phyloP scores from a whole-genome alignment of 441 rosid species.

The Mallotus japonicus region DNA sequence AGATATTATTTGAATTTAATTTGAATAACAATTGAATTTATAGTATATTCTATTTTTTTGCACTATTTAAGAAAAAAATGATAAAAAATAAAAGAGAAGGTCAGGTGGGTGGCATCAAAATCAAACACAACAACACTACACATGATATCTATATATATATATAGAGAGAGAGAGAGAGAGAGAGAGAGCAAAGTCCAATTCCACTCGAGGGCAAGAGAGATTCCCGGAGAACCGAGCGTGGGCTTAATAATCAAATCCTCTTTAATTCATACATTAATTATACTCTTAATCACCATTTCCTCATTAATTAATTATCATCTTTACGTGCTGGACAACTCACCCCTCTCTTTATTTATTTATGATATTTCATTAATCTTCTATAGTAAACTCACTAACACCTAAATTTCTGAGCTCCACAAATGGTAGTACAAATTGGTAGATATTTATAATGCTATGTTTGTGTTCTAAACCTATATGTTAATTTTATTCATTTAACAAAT shows the following conservation, averaged over 20 bases:
- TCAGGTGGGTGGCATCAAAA: neutral
- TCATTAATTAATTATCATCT: conserved; percentile 22
- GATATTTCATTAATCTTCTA: neutral
- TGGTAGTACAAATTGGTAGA: neutral
- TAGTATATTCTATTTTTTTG: no score
- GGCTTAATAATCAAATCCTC: conserved; percentile 49
- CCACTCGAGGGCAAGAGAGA: conserved; percentile 60
- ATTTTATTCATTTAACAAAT: no score
- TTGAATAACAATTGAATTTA: no score
- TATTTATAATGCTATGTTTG: no score
- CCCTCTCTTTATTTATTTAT: conserved; percentile 22
- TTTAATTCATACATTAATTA: neutral
- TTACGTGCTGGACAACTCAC: conserved; percentile 73
- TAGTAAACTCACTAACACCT: conserved; percentile 19
- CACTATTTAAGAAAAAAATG: no score
- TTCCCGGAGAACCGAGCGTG: conserved; percentile 82
- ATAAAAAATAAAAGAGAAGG: neutral
- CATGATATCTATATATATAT: neutral
- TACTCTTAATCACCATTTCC: conserved; percentile 25
- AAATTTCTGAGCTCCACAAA: conserved; percentile 32
- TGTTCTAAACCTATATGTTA: no score
- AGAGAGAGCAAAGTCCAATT: conserved; percentile 40
- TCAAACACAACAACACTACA: neutral
- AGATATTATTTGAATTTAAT: no score
- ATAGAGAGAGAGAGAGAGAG: no score